Evolutionary conservation across 441 rosid genomes (phyloP), one percentile per base, ranked within the genome.

Genomic region (Corymbia calophylla): DNA sequence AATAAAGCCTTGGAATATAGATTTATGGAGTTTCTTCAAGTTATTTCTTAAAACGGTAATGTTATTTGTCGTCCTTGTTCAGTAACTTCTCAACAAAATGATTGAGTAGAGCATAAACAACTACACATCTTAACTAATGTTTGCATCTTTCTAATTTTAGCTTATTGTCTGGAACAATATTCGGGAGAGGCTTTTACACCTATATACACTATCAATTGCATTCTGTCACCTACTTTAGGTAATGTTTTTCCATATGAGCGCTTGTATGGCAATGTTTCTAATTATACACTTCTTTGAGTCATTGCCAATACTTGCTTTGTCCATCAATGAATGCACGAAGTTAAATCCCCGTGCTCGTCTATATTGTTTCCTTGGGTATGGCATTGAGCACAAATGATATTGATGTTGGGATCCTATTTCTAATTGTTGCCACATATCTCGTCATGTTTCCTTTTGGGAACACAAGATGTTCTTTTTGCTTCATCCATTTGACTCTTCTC

Each of bases 141-240:
- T 11, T 5, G n/a, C n/a, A 11, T 3, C 11, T n/a, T 58, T 11
- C 2, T 5, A 58, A 11, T 58, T n/a, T 58, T 15, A 0, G 5
- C 6, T 10, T 54, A 14, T 58, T 25, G n/a, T 58, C 6, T 3
- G 0, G 64, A 58, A 58, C 13, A 25, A 11, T 58, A 25, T 27
- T 58, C 3, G 64, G 64, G 15, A 11, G 64, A 58, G n/a, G 15
- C 13, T 58, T 58, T 2, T 25, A 58, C 13, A 9, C 15, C n/a
- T 10, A 21, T 7, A 25, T 1, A 58, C 0, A 58, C 64, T 58
- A 58, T 25, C n/a, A 25, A 25, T 8, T 11, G 27, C 13, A 58
- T 29, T 25, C 7, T 3, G 7, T 58, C 64, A 2, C 64, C 0
- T 58, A 8, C 29, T 10, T 23, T 58, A 10, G n/a, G 13, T 10